Base-by-base conservation (phyloP, 441 rosid species). In the Monsonia emarginata region DNA sequence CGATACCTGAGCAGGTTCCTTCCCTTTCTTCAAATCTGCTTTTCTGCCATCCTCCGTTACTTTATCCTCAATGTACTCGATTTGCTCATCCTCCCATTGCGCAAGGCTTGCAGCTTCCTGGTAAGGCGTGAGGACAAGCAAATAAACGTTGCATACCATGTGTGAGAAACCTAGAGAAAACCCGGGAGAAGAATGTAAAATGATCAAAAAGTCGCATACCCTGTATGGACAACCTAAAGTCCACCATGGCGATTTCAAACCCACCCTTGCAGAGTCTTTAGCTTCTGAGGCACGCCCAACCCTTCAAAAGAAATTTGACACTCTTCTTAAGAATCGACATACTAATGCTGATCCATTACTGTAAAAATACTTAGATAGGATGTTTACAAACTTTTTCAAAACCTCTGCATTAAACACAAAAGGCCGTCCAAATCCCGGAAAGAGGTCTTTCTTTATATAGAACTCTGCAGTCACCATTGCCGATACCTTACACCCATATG, bases 161-260 rank as follows among this genome's bases (percentile, higher is more conserved):
- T 2, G 26, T 42, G 22, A 50, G n/a, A 34, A 34, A 52, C 26
- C 21, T 24, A 4, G 54, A 58, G 28, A 11, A 22, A 24, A 61
- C 40, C 22, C 44, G 59, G 46, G 71, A 61, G 36, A 62, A 66
- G 42, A 26, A 40, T 26, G 16, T 8, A 11, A 10, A 28, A 36
- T 26, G 32, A 64, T 64, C 32, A 28, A 26, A 74, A 24, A 21
- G 74, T 58, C 22, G 3, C 76, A 25, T 87, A 74, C 96, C 83
- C 83, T 74, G 48, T 87, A 91, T 54, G 84, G 69, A 75, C 92
- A 89, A 64, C 96, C 96, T 74, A 89, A 79, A 8, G 92, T 85
- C 97, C 94, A 91, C 96, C 97, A 91, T 52, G 94, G 96, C 64
- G 94, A 86, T 79, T 84, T 88, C 67, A 91, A 70, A 69, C 94